Evolutionary conservation across 1,139 yeast genomes (phyloP).

Genomic region (Candida pseudoviswanathii): DNA sequence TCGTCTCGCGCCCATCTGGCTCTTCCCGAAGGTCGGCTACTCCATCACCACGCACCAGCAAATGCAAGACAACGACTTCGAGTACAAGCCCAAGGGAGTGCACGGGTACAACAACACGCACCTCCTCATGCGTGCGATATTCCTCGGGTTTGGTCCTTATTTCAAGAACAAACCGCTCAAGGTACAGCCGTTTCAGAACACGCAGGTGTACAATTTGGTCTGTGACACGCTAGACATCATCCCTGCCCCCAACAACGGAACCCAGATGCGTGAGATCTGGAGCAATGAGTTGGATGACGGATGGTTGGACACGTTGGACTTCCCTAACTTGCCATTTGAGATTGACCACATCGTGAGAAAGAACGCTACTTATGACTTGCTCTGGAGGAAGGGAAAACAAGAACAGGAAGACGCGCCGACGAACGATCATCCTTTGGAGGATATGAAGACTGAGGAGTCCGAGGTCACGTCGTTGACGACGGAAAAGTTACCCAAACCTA

Average conservation of each 20-base stretch:
- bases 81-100: conserved; percentile 70
- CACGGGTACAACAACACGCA: conserved; percentile 85
- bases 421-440: conserved; percentile 27
- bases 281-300: conserved; percentile 39
- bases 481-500: conserved; percentile 37
- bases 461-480: conserved; percentile 22
- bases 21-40: conserved; percentile 82
- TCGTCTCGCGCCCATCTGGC: conserved; percentile 83
- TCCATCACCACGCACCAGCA: conserved; percentile 65
- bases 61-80: conserved; percentile 49
- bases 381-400: conserved; percentile 34
- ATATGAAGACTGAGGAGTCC: conserved; percentile 31
- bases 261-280: conserved; percentile 27
- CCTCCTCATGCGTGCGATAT: conserved; percentile 79
- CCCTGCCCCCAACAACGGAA: conserved; percentile 67
- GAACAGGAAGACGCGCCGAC: conserved; percentile 16
- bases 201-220: conserved; percentile 71
- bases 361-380: conserved; percentile 54
- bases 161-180: conserved; percentile 41
- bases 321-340: conserved; percentile 61
- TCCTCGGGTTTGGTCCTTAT: conserved; percentile 81
- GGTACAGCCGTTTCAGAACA: conserved; percentile 69
- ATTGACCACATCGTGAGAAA: conserved; percentile 45
- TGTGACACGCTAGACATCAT: conserved; percentile 65
- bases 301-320: conserved; percentile 58